phyloP scores from a whole-genome alignment of 805 yeast species.

The Metschnikowia aberdeeniae region DNA sequence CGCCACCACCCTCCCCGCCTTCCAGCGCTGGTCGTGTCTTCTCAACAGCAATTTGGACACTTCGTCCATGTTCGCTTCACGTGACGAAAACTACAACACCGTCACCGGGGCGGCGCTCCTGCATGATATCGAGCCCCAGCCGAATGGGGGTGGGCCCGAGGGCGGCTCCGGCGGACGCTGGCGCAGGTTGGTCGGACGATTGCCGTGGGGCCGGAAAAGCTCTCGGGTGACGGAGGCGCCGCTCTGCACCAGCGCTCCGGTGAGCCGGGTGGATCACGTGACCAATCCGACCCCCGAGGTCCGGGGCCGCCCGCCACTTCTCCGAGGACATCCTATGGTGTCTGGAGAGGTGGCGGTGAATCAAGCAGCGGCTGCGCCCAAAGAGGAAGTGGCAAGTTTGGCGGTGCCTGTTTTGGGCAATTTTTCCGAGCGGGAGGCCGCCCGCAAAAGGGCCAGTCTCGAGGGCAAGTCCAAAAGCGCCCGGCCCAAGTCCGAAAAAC shows the following conservation, averaged over 20 bases:
- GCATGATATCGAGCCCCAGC: slow-evolving; percentile 1
- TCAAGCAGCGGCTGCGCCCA: too few species aligned
- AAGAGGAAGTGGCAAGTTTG: too few species aligned
- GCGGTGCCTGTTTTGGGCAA: too few species aligned
- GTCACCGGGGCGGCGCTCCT: not conserved
- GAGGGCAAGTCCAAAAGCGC: too few species aligned
- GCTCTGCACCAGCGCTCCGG: not conserved
- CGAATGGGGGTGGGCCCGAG: too few species aligned
- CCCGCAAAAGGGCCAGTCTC: too few species aligned
- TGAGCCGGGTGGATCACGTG: not conserved
- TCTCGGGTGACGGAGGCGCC: not conserved
- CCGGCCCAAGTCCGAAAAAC: too few species aligned
- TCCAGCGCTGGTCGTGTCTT: not conserved
- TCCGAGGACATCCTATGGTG: too few species aligned
- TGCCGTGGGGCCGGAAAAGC: slow-evolving; percentile 1
- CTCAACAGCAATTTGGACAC: not conserved
- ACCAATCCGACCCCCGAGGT: too few species aligned
- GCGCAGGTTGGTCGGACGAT: slow-evolving; percentile 1
- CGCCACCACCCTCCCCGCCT: slow-evolving; percentile 2
- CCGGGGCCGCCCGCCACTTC: too few species aligned
- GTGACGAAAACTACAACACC: not conserved
- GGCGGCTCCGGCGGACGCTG: not conserved
- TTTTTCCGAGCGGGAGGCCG: too few species aligned
- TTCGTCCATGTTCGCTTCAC: not conserved
- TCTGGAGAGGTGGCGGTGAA: too few species aligned